These are phyloP conservation scores for Pyracantha coccinea DNA, from an alignment of 331 rosid genomes.

Conservation along the genomic window DNA sequence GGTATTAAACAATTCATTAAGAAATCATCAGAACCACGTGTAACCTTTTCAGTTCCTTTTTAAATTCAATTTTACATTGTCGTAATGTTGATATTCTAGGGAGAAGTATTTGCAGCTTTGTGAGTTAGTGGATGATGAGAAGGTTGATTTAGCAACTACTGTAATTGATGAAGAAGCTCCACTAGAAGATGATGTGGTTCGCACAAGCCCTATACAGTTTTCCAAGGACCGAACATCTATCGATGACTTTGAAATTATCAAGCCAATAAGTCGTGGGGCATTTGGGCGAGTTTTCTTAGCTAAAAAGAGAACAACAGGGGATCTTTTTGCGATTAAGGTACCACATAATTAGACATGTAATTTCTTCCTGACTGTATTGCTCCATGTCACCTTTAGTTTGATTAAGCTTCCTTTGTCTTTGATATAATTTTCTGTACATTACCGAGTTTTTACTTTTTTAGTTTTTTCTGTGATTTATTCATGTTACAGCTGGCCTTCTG, in stretches of 20 bases:
- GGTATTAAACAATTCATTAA: background rate
- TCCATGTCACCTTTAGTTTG: background rate
- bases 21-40: background rate
- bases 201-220: constrained; percentile 85
- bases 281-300: constrained; percentile 99
- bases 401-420: background rate
- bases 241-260: constrained; percentile 92
- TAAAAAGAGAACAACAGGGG: constrained; percentile 97
- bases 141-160: constrained; percentile 65
- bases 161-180: constrained; percentile 83
- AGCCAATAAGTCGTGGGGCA: constrained; percentile 98
- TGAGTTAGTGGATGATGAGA: constrained; percentile 89
- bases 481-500: background rate
- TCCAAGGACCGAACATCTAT: constrained; percentile 91
- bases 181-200: constrained; percentile 85
- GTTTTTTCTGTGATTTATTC: background rate
- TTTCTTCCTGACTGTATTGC: background rate
- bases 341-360: background rate
- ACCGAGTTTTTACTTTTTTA: background rate
- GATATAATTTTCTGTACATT: background rate
- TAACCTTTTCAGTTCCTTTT: background rate
- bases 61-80: constrained; percentile 1
- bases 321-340: constrained; percentile 97
- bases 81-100: constrained; percentile 40
- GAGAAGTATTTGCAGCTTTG: constrained; percentile 97